Percentiles rank a stretch among this genome's conserved stretches.
Evolutionary conservation across 805 yeast species (phyloP).

Genomic region (Debaryomyces maramus): DNA sequence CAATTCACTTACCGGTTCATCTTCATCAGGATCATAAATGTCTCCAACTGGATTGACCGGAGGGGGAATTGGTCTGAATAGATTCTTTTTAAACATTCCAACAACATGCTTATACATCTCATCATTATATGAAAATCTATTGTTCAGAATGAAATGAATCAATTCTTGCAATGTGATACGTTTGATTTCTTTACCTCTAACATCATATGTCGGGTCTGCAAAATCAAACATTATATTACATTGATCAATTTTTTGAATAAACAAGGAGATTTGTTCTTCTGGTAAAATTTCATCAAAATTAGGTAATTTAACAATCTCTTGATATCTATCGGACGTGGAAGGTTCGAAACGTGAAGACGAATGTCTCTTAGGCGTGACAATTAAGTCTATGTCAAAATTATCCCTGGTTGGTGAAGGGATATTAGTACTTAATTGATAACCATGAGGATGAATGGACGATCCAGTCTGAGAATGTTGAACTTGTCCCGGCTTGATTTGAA

Average conservation of each 20-base stretch:
- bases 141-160: slow-evolving; percentile 80
- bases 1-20: slow-evolving; percentile 93
- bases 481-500: slow-evolving; percentile 7
- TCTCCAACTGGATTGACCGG: slow-evolving; percentile 98
- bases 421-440: slow-evolving; percentile 23
- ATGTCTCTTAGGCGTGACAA: slow-evolving; percentile 81
- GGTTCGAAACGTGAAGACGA: slow-evolving; percentile 91
- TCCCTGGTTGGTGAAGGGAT: slow-evolving; percentile 64
- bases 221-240: slow-evolving; percentile 94
- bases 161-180: slow-evolving; percentile 84
- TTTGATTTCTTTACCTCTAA: slow-evolving; percentile 90
- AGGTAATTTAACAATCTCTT: slow-evolving; percentile 71
- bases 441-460: slow-evolving; percentile 16
- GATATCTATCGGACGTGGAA: slow-evolving; percentile 40
- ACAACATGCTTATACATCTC: slow-evolving; percentile 88
- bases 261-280: slow-evolving; percentile 75
- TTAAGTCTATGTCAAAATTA: slow-evolving; percentile 73
- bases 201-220: slow-evolving; percentile 87
- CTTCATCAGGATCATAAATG: slow-evolving; percentile 96
- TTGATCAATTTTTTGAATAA: slow-evolving; percentile 87
- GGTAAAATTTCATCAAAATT: slow-evolving; percentile 82
- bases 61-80: slow-evolving; percentile 96
- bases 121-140: slow-evolving; percentile 82
- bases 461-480: slow-evolving; percentile 21
- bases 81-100: slow-evolving; percentile 82